Conservation (phyloP, 192 early-diverging fungal genomes). For the Entomortierella chlamydospora region DNA sequence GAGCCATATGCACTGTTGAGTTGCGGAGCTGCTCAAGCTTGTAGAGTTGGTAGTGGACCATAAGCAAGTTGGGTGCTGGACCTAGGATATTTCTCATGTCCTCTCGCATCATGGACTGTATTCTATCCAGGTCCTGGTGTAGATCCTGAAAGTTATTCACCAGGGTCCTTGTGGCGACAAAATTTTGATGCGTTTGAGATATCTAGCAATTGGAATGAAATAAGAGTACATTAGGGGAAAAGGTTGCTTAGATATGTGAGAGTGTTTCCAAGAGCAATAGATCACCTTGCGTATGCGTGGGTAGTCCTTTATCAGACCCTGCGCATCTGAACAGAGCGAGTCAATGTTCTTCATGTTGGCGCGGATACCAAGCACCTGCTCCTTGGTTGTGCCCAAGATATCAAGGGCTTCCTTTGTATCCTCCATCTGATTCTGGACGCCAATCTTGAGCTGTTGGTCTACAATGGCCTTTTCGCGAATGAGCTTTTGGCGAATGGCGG, state of each 20-base stretch:
- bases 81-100: constrained; percentile 73
- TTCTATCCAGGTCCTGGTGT: constrained; percentile 80
- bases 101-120: constrained; percentile 76
- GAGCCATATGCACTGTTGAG: constrained; percentile 82
- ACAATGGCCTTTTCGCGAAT: constrained; percentile 90
- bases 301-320: constrained; percentile 91
- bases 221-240: no score
- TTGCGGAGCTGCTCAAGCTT: constrained; percentile 91
- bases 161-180: constrained; percentile 87
- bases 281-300: constrained; percentile 87
- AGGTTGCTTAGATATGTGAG: no score
- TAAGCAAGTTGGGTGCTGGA: constrained; percentile 82
- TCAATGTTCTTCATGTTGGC: constrained; percentile 88
- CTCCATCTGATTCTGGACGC: constrained; percentile 92
- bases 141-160: constrained; percentile 90
- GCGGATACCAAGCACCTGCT: constrained; percentile 73
- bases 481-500: constrained; percentile 82
- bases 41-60: constrained; percentile 90
- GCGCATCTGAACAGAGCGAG: constrained; percentile 84
- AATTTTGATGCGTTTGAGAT: constrained; percentile 95
- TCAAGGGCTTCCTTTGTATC: constrained; percentile 91
- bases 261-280: not conserved
- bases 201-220: constrained; percentile 68
- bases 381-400: constrained; percentile 70
- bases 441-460: constrained; percentile 96